Percentiles rank a stretch among this genome's conserved stretches.
Evolutionary conservation across 2,329 filamentous ascomycete genomes (phyloP).

Genomic region (Curvularia sp.): DNA sequence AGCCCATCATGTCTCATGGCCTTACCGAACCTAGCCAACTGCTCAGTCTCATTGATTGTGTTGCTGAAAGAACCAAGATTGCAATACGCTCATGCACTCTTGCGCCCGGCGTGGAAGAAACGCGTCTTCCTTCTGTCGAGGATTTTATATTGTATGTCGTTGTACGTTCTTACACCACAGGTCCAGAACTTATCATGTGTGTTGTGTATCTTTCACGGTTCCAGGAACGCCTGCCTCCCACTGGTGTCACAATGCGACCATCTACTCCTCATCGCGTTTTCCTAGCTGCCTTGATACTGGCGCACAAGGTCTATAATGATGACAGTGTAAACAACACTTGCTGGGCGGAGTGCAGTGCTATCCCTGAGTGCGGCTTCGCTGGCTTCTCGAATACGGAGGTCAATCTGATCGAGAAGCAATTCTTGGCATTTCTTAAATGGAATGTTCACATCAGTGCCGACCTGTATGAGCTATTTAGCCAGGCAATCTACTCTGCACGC

Average conservation of each 20-base stretch:
- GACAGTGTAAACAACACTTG: conserved; percentile 99
- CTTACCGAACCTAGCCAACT: conserved; percentile 69
- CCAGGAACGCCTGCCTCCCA: conserved; percentile 81
- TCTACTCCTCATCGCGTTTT: conserved; percentile 98
- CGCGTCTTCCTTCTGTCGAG: conserved; percentile 75
- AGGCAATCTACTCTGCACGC: neutral
- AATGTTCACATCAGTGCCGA: conserved; percentile 78
- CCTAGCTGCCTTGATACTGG: conserved; percentile 79
- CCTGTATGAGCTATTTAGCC: conserved; percentile 2
- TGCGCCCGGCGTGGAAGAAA: conserved; percentile 56
- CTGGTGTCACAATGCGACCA: conserved; percentile 84
- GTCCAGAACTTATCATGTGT: conserved; percentile 94
- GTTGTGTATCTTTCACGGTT: conserved; percentile 89
- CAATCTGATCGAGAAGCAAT: conserved; percentile 98
- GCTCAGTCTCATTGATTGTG: conserved; percentile 75
- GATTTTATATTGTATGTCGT: conserved; percentile 91
- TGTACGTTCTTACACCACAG: conserved; percentile 90
- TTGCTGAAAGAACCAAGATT: conserved; percentile 77
- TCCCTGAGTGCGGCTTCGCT: conserved; percentile 75
- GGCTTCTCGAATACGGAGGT: conserved; percentile 93
- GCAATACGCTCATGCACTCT: conserved; percentile 72
- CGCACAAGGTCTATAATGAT: conserved; percentile 97
- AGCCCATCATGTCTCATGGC: neutral
- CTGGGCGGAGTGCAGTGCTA: conserved; percentile 90
- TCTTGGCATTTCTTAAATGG: conserved; percentile 92